Evolutionary conservation across 805 yeast species (phyloP), one percentile per base, ranked within the genome.

Genomic region (Wickerhamiella parazyma): DNA sequence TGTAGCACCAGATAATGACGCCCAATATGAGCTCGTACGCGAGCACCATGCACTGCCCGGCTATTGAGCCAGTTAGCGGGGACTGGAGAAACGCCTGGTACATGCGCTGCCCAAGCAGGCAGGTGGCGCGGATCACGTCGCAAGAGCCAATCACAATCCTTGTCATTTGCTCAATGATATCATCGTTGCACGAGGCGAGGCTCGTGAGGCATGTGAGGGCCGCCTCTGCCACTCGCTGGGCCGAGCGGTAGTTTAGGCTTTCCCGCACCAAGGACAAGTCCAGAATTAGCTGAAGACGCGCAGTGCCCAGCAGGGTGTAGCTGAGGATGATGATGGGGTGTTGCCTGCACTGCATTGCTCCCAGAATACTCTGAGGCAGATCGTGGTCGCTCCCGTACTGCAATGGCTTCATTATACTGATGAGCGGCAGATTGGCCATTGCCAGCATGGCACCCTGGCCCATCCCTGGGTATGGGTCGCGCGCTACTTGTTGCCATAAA

Each of bases 1-100:
- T 47, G 21, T 55, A 53, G 38, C 52, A 49, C 61, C 61, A 57
- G 48, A 56, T 49, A 18, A 55, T 47, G 14, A 57, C 44, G 7
- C 51, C 49, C 18, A 57, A 41, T 3, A 55, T 46, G 29, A 54
- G 41, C 41, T 57, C 60, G 28, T 55, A 52, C 4, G 51, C 49
- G 10, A 49, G 35, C 8, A 55, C 45, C 22, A 55, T 38, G 38
- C 48, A 40, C 37, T 49, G 54, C 17, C 50, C 48, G 6, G 49
- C 45, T 11, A 53, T 45, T 14, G 51, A 37, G 12, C 51, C 45
- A 1, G 49, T 38, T 33, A 50, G 36, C 4, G 60, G 59, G 20
- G 52, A 42, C 21, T 51, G 43, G 40, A 53, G 25, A 38, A 52
- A 44, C 8, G 54, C 41, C 39, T 49, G 53, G 40, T 53, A 38